phyloP scores from a whole-genome alignment of 208 protist genomes.

The Porcisia hertigi region DNA sequence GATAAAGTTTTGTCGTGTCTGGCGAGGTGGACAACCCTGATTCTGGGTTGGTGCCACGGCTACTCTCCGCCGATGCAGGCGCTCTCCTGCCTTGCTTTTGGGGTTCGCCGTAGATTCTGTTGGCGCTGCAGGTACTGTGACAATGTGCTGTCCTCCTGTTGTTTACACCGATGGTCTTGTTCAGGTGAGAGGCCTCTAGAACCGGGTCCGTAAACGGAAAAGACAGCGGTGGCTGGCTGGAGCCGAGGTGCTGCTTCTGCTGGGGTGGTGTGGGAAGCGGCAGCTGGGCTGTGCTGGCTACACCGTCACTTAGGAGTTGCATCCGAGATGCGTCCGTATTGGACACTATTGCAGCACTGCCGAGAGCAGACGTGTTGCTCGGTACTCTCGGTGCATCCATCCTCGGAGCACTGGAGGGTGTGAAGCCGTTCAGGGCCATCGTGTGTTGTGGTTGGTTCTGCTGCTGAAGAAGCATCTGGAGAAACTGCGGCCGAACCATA shows the following conservation, averaged over 20 bases:
- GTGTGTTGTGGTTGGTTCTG: constrained; percentile 9
- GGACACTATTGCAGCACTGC: no score
- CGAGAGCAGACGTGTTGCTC: no score
- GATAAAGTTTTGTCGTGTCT: neutral
- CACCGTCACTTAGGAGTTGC: neutral
- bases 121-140: neutral
- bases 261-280: neutral
- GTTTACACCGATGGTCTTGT: neutral
- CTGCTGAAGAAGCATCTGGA: constrained; percentile 39
- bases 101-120: constrained; percentile 10
- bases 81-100: neutral
- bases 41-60: neutral
- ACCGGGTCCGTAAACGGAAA: neutral
- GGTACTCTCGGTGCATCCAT: neutral
- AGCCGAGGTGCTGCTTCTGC: neutral
- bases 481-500: constrained; percentile 17
- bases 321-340: neutral
- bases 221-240: neutral
- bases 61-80: neutral
- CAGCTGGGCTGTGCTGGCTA: neutral
- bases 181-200: no score
- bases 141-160: neutral
- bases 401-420: neutral
- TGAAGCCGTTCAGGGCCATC: neutral
- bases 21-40: neutral